These are phyloP conservation scores for Boeremia lycopersici DNA, from an alignment of 2,329 filamentous ascomycete genomes.

Conservation along the genomic window DNA sequence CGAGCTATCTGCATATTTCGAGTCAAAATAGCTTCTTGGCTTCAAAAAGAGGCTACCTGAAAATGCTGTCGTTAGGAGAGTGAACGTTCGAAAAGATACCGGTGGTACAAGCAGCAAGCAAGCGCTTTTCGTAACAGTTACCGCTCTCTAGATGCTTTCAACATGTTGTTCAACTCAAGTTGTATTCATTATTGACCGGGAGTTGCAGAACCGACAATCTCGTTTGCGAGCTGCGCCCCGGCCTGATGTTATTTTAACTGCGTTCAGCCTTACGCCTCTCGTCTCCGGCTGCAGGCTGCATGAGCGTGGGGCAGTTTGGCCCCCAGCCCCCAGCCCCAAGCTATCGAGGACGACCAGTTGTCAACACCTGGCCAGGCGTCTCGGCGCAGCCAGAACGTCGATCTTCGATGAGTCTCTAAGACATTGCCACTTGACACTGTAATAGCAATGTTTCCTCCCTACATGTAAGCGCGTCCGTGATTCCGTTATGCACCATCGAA, in stretches of 20 bases:
- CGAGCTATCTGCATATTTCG: neutral
- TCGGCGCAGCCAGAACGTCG: neutral
- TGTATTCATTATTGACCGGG: neutral
- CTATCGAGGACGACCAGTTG: neutral
- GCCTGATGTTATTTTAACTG: neutral
- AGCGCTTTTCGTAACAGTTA: neutral
- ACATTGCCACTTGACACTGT: neutral
- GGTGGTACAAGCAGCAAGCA: neutral
- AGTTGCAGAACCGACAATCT: neutral
- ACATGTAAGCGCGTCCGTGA: neutral
- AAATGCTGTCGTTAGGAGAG: neutral
- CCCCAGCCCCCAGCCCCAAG: conserved; percentile 1
- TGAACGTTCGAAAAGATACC: neutral
- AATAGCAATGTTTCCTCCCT: neutral
- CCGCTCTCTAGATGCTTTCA: neutral
- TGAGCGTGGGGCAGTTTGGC: neutral
- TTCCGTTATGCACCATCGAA: neutral
- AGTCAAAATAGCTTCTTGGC: conserved; percentile 3
- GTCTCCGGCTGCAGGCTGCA: conserved; percentile 6
- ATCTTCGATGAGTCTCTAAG: neutral
- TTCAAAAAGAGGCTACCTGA: neutral
- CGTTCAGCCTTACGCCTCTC: conserved; percentile 13
- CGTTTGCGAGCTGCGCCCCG: conserved; percentile 2
- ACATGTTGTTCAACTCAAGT: neutral
- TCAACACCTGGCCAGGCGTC: neutral